A percentile compares a stretch with the other conserved stretches of the same genome.
These are phyloP conservation scores for Ettlia oleoabundans DNA, from an alignment of 139 green algal species.

Conservation along the genomic window DNA sequence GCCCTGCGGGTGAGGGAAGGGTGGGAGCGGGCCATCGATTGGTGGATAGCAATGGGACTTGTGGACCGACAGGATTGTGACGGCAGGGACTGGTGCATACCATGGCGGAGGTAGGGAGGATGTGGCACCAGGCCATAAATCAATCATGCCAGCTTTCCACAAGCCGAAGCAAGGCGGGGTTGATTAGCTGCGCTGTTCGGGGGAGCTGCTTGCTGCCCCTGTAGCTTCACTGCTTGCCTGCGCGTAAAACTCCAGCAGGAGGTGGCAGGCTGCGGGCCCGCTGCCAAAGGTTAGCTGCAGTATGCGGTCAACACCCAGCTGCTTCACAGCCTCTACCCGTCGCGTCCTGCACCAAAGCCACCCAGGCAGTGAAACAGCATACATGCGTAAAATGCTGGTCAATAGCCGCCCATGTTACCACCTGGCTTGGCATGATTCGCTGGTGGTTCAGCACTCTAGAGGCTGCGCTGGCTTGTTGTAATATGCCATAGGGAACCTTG, in stretches of 20 bases:
- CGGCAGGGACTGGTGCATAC: too few relatives aligned
- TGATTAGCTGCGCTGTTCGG: background rate
- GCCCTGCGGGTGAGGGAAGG: conserved; percentile 55
- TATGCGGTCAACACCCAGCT: conserved; percentile 95
- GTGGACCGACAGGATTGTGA: too few relatives aligned
- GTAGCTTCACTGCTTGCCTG: conserved; percentile 47
- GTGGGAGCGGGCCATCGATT: background rate
- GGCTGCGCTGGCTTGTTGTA: too few relatives aligned
- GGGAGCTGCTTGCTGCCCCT: background rate
- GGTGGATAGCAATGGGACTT: too few relatives aligned
- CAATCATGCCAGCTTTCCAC: too few relatives aligned
- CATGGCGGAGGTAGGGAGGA: too few relatives aligned
- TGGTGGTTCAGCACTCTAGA: too few relatives aligned
- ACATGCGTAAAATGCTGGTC: background rate
- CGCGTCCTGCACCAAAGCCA: conserved; percentile 56
- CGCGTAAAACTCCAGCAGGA: conserved; percentile 97
- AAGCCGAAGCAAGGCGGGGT: too few relatives aligned
- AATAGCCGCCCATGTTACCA: too few relatives aligned
- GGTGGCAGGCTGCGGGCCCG: conserved; percentile 82
- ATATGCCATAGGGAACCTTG: too few relatives aligned
- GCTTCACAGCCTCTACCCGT: conserved; percentile 81
- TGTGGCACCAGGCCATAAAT: too few relatives aligned
- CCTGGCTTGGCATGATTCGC: too few relatives aligned
- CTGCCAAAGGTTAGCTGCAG: conserved; percentile 93
- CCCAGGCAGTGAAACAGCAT: background rate